Evolutionary conservation across 441 rosid genomes (phyloP).

Genomic region (Euphorbia celastroides): DNA sequence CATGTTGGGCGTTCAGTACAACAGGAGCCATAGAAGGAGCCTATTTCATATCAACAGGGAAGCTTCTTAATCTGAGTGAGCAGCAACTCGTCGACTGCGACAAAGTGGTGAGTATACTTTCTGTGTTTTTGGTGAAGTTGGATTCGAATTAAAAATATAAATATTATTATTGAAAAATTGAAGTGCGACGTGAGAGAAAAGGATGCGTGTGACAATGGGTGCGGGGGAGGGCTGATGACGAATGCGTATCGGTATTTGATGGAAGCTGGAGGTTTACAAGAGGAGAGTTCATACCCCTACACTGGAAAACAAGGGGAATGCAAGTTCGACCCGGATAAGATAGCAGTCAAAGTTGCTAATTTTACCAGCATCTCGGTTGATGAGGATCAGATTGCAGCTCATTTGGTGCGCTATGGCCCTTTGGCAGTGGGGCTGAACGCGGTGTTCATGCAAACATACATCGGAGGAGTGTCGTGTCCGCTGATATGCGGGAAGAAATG

Average conservation of each 20-base stretch:
- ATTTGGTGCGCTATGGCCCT: slow-evolving; percentile 74
- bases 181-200: slow-evolving; percentile 64
- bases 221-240: slow-evolving; percentile 86
- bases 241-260: slow-evolving; percentile 74
- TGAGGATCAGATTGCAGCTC: slow-evolving; percentile 67
- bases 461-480: slow-evolving; percentile 88
- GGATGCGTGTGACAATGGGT: slow-evolving; percentile 61
- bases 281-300: slow-evolving; percentile 62
- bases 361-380: slow-evolving; percentile 56
- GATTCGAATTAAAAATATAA: too few relatives aligned
- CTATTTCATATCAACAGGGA: slow-evolving; percentile 58
- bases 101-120: slow-evolving; percentile 38
- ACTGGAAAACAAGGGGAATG: slow-evolving; percentile 52
- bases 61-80: slow-evolving; percentile 80
- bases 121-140: too few relatives aligned
- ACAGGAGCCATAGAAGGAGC: slow-evolving; percentile 86
- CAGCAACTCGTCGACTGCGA: slow-evolving; percentile 92
- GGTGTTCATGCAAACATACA: slow-evolving; percentile 78
- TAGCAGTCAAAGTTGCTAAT: slow-evolving; percentile 52
- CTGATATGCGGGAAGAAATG: slow-evolving; percentile 63
- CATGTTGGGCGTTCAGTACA: slow-evolving; percentile 94
- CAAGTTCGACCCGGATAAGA: slow-evolving; percentile 43
- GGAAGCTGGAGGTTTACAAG: slow-evolving; percentile 66
- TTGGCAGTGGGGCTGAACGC: slow-evolving; percentile 80
- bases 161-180: too few relatives aligned